A percentile compares a stretch with the other conserved stretches of the same genome.
Conservation (phyloP, 2,329 filamentous ascomycete species). For the Cladosporium sp. region DNA sequence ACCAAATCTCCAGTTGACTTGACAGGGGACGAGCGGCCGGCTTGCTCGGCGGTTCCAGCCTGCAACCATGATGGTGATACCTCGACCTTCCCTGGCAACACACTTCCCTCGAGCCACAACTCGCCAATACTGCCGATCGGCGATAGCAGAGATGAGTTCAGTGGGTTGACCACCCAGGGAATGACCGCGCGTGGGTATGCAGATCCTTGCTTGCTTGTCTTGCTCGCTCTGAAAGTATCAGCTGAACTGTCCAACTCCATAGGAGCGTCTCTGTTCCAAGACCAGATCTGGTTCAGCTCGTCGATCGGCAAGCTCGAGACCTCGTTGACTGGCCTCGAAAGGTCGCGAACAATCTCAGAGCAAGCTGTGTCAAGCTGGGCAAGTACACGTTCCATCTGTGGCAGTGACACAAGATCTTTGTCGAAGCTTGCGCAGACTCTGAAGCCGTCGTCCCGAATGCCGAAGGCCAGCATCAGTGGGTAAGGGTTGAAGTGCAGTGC, state of each 20-base stretch:
- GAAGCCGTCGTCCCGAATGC: constrained; percentile 47
- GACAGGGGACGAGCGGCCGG: constrained; percentile 34
- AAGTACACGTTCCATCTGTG: constrained; percentile 15
- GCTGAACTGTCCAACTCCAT: constrained; percentile 3
- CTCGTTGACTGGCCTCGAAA: constrained; percentile 5
- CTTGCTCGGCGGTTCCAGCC: constrained; percentile 10
- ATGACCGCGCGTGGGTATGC: constrained; percentile 9
- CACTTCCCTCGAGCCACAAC: constrained; percentile 33
- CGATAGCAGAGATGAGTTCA: constrained; percentile 31
- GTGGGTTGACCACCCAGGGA: constrained; percentile 36
- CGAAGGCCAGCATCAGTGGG: constrained; percentile 53
- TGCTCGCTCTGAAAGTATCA: constrained; percentile 4
- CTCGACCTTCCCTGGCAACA: constrained; percentile 37
- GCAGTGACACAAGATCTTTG: constrained; percentile 14
- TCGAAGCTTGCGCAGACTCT: constrained; percentile 34
- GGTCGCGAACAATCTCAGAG: constrained; percentile 7
- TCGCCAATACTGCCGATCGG: constrained; percentile 45
- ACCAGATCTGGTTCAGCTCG: constrained; percentile 16
- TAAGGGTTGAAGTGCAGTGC: constrained; percentile 40
- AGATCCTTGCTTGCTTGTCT: constrained; percentile 9
- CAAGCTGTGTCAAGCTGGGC: constrained; percentile 13
- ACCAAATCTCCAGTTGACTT: constrained; percentile 29
- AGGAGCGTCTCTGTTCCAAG: constrained; percentile 14
- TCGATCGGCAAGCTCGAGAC: constrained; percentile 1
- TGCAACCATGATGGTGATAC: constrained; percentile 22